phyloP scores from a whole-genome alignment of 2,329 filamentous ascomycete species.

The Claviceps sp. region DNA sequence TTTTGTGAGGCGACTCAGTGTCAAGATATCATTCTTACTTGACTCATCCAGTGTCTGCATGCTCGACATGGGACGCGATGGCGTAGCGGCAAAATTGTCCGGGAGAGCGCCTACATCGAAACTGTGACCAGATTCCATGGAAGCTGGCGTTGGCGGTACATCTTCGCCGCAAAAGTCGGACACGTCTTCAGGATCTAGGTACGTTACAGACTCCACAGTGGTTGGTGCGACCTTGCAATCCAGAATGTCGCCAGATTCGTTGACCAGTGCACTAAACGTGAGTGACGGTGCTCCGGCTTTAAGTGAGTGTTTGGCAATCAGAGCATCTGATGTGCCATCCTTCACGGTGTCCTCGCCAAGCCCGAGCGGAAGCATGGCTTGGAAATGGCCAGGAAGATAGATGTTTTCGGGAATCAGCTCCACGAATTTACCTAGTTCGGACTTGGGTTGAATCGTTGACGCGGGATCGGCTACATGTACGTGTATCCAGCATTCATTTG shows the following conservation, averaged over 20 bases:
- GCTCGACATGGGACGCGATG: slow-evolving; percentile 30
- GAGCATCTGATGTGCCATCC: slow-evolving; percentile 21
- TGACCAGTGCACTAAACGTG: slow-evolving; percentile 49
- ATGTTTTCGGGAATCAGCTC: slow-evolving; percentile 45
- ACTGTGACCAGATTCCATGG: slow-evolving; percentile 8
- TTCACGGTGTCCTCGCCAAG: slow-evolving; percentile 16
- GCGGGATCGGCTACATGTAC: slow-evolving; percentile 69
- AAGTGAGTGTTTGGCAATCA: slow-evolving; percentile 42
- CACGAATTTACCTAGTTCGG: slow-evolving; percentile 46
- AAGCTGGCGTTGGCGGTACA: slow-evolving; percentile 7
- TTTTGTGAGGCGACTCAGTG: slow-evolving; percentile 33
- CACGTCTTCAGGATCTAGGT: slow-evolving; percentile 40
- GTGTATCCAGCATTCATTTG: slow-evolving; percentile 58
- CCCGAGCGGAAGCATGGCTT: slow-evolving; percentile 41
- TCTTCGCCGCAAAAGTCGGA: slow-evolving; percentile 28
- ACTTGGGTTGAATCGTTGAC: slow-evolving; percentile 49
- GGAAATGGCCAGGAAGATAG: slow-evolving; percentile 44
- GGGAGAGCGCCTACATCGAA: slow-evolving; percentile 18
- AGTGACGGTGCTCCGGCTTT: slow-evolving; percentile 36
- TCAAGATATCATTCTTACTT: slow-evolving; percentile 32
- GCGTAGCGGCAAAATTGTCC: slow-evolving; percentile 4
- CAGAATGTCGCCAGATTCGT: slow-evolving; percentile 37
- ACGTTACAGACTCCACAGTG: slow-evolving; percentile 39
- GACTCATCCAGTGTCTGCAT: slow-evolving; percentile 27
- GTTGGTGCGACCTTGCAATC: slow-evolving; percentile 42